These are phyloP conservation scores for California macrophylla DNA, from an alignment of 441 rosid species.

Conservation along the genomic window DNA sequence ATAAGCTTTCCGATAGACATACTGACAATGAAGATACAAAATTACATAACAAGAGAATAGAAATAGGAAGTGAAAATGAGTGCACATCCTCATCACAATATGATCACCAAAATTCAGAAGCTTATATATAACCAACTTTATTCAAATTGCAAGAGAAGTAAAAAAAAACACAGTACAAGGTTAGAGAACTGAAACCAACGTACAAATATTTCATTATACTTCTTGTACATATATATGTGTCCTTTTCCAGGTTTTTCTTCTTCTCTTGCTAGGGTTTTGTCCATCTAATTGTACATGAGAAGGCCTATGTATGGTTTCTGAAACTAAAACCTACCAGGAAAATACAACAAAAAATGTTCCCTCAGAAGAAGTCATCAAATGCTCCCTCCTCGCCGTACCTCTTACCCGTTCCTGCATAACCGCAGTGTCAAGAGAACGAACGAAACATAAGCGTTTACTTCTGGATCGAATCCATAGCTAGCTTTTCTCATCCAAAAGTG, in stretches of 20 bases:
- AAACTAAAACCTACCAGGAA: background rate
- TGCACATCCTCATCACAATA: background rate
- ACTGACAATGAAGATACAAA: too few species aligned
- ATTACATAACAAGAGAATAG: too few species aligned
- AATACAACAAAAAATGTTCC: background rate
- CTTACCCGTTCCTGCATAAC: constrained; percentile 44
- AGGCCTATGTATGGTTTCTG: background rate
- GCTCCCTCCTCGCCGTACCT: constrained; percentile 46
- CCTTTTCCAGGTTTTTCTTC: background rate
- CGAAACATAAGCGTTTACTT: constrained; percentile 7
- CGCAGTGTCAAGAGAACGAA: constrained; percentile 10
- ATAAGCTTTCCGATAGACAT: too few species aligned
- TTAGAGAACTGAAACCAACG: constrained; percentile 1
- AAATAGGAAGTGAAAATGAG: background rate
- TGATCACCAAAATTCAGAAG: background rate
- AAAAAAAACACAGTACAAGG: background rate
- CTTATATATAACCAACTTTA: background rate
- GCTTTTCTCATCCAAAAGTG: background rate
- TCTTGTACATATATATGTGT: background rate
- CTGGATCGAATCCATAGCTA: background rate
- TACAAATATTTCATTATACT: background rate
- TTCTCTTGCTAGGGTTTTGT: constrained; percentile 7
- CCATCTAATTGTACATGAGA: constrained; percentile 9
- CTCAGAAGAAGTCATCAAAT: constrained; percentile 63
- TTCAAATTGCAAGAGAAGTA: background rate